Evolutionary conservation across 805 yeast species (phyloP).

Genomic region (Saccharomycopsis fermentans): DNA sequence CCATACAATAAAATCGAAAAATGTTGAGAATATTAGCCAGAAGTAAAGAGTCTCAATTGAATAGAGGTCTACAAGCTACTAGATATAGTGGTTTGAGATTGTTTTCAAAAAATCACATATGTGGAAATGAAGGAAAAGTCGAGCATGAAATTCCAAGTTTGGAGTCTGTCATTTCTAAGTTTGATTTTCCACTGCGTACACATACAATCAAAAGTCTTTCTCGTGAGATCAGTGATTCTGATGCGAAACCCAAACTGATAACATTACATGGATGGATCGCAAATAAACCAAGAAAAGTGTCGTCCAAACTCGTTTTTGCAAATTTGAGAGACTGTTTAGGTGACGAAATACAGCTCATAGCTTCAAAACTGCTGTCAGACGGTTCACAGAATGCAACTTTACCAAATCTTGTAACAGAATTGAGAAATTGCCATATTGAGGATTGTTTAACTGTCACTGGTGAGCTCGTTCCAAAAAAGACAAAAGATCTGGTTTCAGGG

Average conservation of each 20-base stretch:
- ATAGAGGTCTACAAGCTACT: not conserved
- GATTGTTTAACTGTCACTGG: constrained; percentile 68
- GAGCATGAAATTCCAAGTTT: not conserved
- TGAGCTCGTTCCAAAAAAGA: constrained; percentile 20
- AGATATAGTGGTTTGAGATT: not conserved
- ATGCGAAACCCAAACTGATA: constrained; percentile 24
- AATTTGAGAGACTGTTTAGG: constrained; percentile 66
- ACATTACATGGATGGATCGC: constrained; percentile 79
- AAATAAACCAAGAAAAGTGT: constrained; percentile 58
- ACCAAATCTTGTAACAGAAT: constrained; percentile 26
- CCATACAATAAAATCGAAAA: too few species aligned
- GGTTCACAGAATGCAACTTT: constrained; percentile 18
- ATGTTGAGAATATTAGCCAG: not conserved
- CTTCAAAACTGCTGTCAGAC: constrained; percentile 22
- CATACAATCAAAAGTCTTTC: constrained; percentile 17
- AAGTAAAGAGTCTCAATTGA: not conserved
- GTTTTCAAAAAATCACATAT: not conserved
- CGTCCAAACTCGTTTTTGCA: constrained; percentile 59
- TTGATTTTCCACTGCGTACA: constrained; percentile 20
- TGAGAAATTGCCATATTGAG: constrained; percentile 52
- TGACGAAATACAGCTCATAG: constrained; percentile 47
- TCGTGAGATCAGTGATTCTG: not conserved
- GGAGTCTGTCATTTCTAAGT: constrained; percentile 10
- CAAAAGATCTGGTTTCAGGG: constrained; percentile 5
- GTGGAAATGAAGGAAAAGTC: not conserved